Evolutionary conservation across 2,329 filamentous ascomycete species (phyloP), one percentile per base, ranked within the genome.

Genomic region (Chrysoporthe cubensis): DNA sequence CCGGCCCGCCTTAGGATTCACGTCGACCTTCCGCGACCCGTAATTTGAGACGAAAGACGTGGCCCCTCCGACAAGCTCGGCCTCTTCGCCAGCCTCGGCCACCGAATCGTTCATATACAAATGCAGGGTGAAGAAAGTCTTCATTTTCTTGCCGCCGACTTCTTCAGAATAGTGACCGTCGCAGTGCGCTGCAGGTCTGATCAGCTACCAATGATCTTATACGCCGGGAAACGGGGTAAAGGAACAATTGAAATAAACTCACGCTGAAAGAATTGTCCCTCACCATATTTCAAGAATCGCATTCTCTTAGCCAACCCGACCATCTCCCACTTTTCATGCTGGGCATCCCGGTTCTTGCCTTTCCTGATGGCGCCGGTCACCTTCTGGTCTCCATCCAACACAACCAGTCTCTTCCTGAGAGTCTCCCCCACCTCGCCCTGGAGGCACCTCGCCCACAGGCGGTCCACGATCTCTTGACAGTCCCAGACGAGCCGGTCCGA

Each of bases 401-500:
- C 72, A 0, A 73, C 76, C 34, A 88, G 71, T 62, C 78, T 72
- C 44, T 82, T 79, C 2, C 72, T 75, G 26, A 88, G 72, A 61
- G 78, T 71, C 48, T 83, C 79, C 18, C 70, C 71, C 43, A 88
- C 71, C 1, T 81, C 81, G 2, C 80, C 76, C 11, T 80, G 75
- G 72, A 75, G 60, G 76, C 90, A 85, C 11, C 92, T 84, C 52
- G 79, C 81, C 84, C 90, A 90, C 0, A 96, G 73, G 32, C 87
- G 85, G 34, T 86, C 82, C 0, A 87, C 89, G 1, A 95, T 71
- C 1, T 86, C 85, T 61, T 83, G 80, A 16, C 85, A 79, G 74
- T 96, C 91, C 86, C 89, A 92, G 72, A 96, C 90, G 71, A 95
- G 92, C 3, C 92, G 85, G n/a, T 90, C 90, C 73, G 90, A 90